phyloP scores from a whole-genome alignment of 2,329 filamentous ascomycete species.

The Periconia sp. region DNA sequence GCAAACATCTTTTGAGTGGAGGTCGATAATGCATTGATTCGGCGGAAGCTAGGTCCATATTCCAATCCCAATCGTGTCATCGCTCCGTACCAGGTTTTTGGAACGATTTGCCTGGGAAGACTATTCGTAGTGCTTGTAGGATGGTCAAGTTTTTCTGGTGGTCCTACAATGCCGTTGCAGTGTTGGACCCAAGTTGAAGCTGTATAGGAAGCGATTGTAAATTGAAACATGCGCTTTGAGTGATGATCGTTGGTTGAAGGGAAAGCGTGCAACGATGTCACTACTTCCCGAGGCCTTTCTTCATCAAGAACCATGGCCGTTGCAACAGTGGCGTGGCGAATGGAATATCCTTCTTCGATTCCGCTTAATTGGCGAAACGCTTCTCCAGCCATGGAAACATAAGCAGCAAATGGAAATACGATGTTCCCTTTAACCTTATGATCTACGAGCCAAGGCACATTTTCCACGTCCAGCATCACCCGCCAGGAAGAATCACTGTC shows the following conservation, averaged over 20 bases:
- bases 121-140: no score
- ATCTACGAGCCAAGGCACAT: slow-evolving; percentile 53
- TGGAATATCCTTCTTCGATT: not conserved
- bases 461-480: slow-evolving; percentile 36
- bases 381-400: not conserved
- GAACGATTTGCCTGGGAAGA: no score
- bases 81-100: no score
- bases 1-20: no score
- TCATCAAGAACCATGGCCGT: slow-evolving; percentile 13
- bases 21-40: no score
- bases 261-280: slow-evolving; percentile 12
- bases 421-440: slow-evolving; percentile 40
- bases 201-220: slow-evolving; percentile 21
- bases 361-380: slow-evolving; percentile 15
- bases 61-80: no score
- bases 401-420: slow-evolving; percentile 25
- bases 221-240: no score
- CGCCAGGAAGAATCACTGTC: slow-evolving; percentile 11
- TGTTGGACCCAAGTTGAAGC: slow-evolving; percentile 24
- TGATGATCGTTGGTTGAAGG: slow-evolving; percentile 7
- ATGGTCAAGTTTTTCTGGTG: no score
- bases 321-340: slow-evolving; percentile 12
- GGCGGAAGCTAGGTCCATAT: no score
- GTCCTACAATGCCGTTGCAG: no score
- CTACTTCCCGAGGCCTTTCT: slow-evolving; percentile 7